Conservation (phyloP, 2,329 filamentous ascomycete genomes). For the Clonostachys solani region DNA sequence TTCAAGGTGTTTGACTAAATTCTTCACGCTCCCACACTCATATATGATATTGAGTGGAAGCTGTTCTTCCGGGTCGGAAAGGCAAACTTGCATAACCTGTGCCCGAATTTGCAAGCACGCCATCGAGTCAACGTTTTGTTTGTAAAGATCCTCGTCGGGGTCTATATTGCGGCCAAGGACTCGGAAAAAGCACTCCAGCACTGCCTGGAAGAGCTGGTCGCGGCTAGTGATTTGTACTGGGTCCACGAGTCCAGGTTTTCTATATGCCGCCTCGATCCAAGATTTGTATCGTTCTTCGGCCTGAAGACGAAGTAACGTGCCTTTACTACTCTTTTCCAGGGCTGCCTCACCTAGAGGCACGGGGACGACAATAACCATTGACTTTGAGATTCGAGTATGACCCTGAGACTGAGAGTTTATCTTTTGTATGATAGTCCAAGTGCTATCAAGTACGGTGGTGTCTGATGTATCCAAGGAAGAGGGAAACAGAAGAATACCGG, state of each 20-base stretch:
- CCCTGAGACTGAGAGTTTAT: constrained; percentile 43
- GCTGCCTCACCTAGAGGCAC: constrained; percentile 11
- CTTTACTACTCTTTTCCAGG: constrained; percentile 60
- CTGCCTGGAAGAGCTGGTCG: constrained; percentile 22
- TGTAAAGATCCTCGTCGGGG: constrained; percentile 46
- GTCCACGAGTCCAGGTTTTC: constrained; percentile 2
- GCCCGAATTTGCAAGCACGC: constrained; percentile 46
- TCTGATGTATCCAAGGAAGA: constrained; percentile 18
- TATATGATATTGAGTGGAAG: constrained; percentile 57
- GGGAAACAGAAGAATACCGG: constrained; percentile 52
- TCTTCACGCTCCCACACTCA: constrained; percentile 48
- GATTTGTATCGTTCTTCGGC: constrained; percentile 44
- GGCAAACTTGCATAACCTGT: constrained; percentile 10
- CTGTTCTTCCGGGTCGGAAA: not conserved
- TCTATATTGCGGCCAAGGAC: constrained; percentile 18
- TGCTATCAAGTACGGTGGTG: constrained; percentile 26
- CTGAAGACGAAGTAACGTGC: constrained; percentile 47
- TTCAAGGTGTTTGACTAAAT: constrained; percentile 13
- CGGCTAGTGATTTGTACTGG: constrained; percentile 11
- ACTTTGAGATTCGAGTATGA: constrained; percentile 42
- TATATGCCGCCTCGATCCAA: constrained; percentile 42
- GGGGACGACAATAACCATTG: constrained; percentile 45
- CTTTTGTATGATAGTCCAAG: constrained; percentile 37
- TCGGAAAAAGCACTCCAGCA: constrained; percentile 24
- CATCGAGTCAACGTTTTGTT: constrained; percentile 56